Conservation (phyloP, 73 alveolate species). For the Paramecium tetraurelia region DNA sequence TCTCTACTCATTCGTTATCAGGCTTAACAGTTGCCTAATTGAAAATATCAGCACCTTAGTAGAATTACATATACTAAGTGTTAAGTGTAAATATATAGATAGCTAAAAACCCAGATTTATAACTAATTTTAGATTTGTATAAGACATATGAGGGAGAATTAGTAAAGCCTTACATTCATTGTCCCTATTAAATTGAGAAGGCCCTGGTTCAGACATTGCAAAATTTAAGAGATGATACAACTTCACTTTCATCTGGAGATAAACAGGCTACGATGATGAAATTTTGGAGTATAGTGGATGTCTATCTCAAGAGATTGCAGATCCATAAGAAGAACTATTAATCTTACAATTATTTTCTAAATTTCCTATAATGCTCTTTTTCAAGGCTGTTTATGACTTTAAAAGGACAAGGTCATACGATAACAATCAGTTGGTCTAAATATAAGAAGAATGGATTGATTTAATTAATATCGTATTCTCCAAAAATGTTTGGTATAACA, state of each 20-base stretch:
- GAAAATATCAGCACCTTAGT: neutral
- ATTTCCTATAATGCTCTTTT: neutral
- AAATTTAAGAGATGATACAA: conserved; percentile 38
- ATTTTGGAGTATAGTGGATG: neutral
- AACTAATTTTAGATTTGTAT: neutral
- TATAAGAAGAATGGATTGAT: neutral
- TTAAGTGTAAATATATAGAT: neutral
- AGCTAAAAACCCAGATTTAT: neutral
- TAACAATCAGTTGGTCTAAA: neutral
- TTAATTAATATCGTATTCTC: neutral
- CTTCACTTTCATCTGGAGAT: neutral
- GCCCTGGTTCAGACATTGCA: neutral
- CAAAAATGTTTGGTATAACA: neutral
- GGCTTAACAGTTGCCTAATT: neutral
- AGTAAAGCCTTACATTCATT: neutral
- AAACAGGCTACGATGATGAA: neutral
- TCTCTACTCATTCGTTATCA: neutral
- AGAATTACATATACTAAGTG: neutral
- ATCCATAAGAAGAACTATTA: neutral
- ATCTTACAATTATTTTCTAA: neutral
- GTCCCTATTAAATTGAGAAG: conserved; percentile 16
- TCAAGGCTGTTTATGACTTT: neutral
- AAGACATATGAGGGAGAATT: neutral
- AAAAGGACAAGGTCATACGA: neutral
- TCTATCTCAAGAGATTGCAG: neutral